A percentile compares a stretch with the other conserved stretches of the same genome.
These are phyloP conservation scores for Ceratobasidium papillatum DNA, from an alignment of 1,284 basidiomycete species.

Conservation along the genomic window DNA sequence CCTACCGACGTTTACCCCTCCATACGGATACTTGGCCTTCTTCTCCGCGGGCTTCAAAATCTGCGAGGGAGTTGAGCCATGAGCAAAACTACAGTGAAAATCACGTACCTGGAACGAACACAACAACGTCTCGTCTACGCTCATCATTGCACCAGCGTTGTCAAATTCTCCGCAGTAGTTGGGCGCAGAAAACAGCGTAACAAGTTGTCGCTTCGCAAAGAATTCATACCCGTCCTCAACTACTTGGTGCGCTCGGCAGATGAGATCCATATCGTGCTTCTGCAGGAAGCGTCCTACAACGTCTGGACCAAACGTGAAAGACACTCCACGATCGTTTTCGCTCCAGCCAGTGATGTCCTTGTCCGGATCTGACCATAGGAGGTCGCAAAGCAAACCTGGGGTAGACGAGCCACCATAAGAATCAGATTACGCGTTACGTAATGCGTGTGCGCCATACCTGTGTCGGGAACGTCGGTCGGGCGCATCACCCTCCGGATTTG, in stretches of 20 bases:
- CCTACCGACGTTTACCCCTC: conserved; percentile 77
- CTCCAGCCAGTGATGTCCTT: conserved; percentile 99
- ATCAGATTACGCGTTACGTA: conserved; percentile 23
- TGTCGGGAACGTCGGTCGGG: conserved; percentile 99
- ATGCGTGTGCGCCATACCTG: conserved; percentile 65
- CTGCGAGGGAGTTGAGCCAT: conserved; percentile 55
- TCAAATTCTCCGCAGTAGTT: conserved; percentile 99
- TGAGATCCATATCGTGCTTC: conserved; percentile 99
- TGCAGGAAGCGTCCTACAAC: conserved; percentile 98
- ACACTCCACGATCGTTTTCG: conserved; percentile 98
- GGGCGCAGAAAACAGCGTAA: conserved; percentile 97
- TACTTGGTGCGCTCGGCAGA: conserved; percentile 98
- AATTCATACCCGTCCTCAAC: conserved; percentile 99
- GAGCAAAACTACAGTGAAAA: background rate
- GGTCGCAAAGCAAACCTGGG: conserved; percentile 90
- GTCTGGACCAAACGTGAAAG: conserved; percentile 98
- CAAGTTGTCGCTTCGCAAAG: conserved; percentile 96
- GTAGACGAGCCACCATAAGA: conserved; percentile 23
- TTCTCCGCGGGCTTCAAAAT: conserved; percentile 99
- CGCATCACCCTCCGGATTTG: conserved; percentile 99
- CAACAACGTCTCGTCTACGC: conserved; percentile 95
- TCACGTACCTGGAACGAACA: conserved; percentile 94
- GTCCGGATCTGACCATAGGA: conserved; percentile 99
- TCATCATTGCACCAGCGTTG: conserved; percentile 99
- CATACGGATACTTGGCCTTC: conserved; percentile 92